Conservation (phyloP, 2,329 filamentous ascomycete species). For the Trichoderma atroviride region DNA sequence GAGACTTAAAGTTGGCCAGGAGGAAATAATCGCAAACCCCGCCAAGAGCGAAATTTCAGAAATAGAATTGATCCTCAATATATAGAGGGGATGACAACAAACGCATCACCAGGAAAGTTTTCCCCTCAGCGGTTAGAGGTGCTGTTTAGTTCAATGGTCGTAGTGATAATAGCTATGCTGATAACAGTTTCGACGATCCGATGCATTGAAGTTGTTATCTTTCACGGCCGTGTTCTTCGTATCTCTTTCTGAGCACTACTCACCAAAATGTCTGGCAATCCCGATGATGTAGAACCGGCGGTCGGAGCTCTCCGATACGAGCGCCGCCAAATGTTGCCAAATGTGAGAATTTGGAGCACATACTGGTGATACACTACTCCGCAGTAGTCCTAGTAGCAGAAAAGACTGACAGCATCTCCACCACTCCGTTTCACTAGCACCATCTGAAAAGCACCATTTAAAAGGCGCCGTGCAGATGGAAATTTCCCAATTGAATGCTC, state of each 20-base stretch:
- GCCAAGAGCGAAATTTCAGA: too few relatives aligned
- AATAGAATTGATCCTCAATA: too few relatives aligned
- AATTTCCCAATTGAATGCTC: background rate
- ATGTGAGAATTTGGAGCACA: background rate
- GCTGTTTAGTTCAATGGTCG: background rate
- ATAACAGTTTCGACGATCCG: too few relatives aligned
- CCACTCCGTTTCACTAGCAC: background rate
- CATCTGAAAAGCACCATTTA: background rate
- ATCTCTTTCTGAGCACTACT: background rate
- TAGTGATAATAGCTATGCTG: background rate
- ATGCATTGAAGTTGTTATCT: too few relatives aligned
- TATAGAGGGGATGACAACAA: background rate
- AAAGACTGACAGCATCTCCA: background rate
- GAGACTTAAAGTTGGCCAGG: too few relatives aligned
- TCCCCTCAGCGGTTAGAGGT: background rate
- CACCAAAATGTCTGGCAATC: background rate
- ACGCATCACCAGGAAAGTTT: background rate
- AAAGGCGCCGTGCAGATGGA: background rate
- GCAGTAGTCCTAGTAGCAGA: background rate
- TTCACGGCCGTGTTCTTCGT: background rate
- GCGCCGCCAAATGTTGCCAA: background rate
- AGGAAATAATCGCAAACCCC: too few relatives aligned
- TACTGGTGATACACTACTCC: background rate
- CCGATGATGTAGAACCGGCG: background rate
- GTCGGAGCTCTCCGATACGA: slow-evolving; percentile 6